phyloP scores from a whole-genome alignment of 129 eudicot species.

The Flaveria trinervia region DNA sequence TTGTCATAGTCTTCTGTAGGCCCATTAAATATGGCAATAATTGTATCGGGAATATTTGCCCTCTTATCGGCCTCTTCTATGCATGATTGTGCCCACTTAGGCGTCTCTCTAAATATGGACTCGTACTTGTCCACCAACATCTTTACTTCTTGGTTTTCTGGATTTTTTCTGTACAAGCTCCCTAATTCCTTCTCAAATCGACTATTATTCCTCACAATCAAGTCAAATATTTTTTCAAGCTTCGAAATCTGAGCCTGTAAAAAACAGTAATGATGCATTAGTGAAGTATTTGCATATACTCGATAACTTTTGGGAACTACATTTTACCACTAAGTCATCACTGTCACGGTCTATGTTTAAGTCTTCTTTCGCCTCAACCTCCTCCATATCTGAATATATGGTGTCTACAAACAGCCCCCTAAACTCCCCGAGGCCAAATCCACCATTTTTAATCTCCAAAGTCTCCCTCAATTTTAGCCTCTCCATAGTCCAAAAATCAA shows the following conservation, averaged over 20 bases:
- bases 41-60: no score
- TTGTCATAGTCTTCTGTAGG: no score
- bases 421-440: neutral
- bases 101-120: neutral
- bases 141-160: neutral
- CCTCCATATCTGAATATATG: neutral
- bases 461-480: neutral
- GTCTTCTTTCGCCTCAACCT: neutral
- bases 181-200: neutral
- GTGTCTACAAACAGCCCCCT: neutral
- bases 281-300: neutral
- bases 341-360: neutral
- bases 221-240: neutral
- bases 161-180: neutral
- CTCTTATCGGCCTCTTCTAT: neutral
- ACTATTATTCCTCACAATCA: neutral
- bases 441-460: neutral
- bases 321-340: neutral
- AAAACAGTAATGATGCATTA: neutral
- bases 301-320: neutral
- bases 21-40: neutral
- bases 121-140: neutral
- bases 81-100: neutral
- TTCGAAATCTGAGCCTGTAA: neutral
- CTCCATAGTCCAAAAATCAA: neutral